These are phyloP conservation scores for Durusdinium trenchii DNA, from an alignment of 73 alveolate genomes.

Conservation along the genomic window DNA sequence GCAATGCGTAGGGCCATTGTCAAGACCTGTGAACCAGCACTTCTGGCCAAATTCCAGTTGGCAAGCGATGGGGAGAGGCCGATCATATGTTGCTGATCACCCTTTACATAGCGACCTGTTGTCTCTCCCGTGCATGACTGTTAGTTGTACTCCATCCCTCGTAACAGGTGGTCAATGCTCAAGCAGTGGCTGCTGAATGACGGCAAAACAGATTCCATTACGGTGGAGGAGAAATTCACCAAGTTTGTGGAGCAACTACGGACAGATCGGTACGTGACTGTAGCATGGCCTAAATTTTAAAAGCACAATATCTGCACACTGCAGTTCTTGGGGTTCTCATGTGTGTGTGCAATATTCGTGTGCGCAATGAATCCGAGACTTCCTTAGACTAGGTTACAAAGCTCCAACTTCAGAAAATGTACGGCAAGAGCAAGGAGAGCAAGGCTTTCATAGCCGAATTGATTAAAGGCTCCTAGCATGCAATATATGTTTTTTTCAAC, in stretches of 20 bases:
- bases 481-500: background rate
- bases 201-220: constrained; percentile 9
- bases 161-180: constrained; percentile 50
- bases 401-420: constrained; percentile 28
- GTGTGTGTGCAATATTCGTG: background rate
- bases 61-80: constrained; percentile 39
- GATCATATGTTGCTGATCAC: no score
- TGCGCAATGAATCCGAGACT: background rate
- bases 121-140: background rate
- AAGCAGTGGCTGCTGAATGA: constrained; percentile 18
- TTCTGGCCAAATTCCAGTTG: background rate
- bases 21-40: constrained; percentile 3
- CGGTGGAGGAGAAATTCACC: background rate
- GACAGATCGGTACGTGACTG: constrained; percentile 58
- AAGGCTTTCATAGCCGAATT: background rate
- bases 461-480: background rate
- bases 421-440: background rate
- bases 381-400: background rate
- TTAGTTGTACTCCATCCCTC: background rate
- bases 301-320: background rate
- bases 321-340: background rate
- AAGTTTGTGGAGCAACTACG: constrained; percentile 34
- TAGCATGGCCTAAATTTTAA: background rate
- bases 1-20: constrained; percentile 29
- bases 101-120: no score